Evolutionary conservation across 768 basidiomycete genomes (phyloP), one percentile per base, ranked within the genome.

Genomic region (Epithele typhae): DNA sequence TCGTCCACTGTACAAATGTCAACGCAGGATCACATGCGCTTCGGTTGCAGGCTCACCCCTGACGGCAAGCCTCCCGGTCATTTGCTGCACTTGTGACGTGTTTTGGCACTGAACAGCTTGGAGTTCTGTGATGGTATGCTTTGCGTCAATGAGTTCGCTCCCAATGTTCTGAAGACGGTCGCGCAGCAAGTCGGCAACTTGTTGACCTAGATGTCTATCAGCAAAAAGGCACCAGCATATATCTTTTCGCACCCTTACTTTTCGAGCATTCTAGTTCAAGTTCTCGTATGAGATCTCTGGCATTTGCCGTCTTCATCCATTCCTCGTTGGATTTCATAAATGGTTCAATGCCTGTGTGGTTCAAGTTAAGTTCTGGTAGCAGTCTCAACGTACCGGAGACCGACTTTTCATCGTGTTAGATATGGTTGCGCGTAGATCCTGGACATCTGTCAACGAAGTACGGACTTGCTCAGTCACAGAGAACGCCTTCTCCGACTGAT

Each of bases 161-260:
- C 71, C 68, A 51, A 73, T 65, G 17, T 59, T 60, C 33, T 72
- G 66, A 3, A 76, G 57, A 48, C 72, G 71, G 40, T 75, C 72
- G 12, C 75, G 73, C 5, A 76, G 64, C n/a, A 76, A 54, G 40
- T 75, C 72, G 23, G 69, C 64, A 32, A 76, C 75, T 59, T 76
- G 72, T 46, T 72, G 66, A n/a, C 72, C 75, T 76, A 35, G 14
- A n/a, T n/a, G n/a, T n/a, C n/a, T n/a, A n/a, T n/a, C n/a, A n/a
- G n/a, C n/a, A n/a, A n/a, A n/a, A n/a, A n/a, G n/a, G n/a, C n/a
- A n/a, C n/a, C n/a, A n/a, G n/a, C n/a, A n/a, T n/a, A n/a, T n/a
- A n/a, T n/a, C n/a, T n/a, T n/a, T n/a, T n/a, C n/a, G n/a, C n/a
- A n/a, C n/a, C 40, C 55, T 45, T 36, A 61, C 62, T 51, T 23